Conservation (phyloP, 495 filamentous ascomycete species). For the Penicillium atrosanguineum region DNA sequence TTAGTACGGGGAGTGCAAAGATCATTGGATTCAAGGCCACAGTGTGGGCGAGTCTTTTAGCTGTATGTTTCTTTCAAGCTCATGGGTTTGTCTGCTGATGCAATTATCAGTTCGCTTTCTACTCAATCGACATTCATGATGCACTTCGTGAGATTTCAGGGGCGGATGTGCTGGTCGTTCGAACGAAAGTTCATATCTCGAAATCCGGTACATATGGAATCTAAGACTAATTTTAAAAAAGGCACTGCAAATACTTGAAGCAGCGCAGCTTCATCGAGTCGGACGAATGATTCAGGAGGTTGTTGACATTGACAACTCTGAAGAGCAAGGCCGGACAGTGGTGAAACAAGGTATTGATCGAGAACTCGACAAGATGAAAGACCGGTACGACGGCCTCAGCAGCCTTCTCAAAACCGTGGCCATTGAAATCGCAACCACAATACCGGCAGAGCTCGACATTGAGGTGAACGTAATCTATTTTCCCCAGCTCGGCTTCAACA, state of each 20-base stretch:
- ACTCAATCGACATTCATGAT: constrained; percentile 67
- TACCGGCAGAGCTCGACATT: constrained; percentile 61
- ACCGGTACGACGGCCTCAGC: constrained; percentile 72
- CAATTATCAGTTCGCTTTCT: constrained; percentile 57
- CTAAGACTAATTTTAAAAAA: constrained; percentile 17
- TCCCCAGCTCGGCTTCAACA: constrained; percentile 87
- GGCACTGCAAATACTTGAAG: constrained; percentile 46
- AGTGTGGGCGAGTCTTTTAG: constrained; percentile 67
- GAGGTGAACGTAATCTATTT: constrained; percentile 81
- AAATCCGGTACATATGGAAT: not conserved
- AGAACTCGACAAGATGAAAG: constrained; percentile 75
- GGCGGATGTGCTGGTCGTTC: constrained; percentile 41
- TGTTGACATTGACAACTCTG: constrained; percentile 80
- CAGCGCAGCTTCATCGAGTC: constrained; percentile 55
- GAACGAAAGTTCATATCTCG: not conserved
- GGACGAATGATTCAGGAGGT: constrained; percentile 70
- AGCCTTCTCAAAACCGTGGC: constrained; percentile 66
- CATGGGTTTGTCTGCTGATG: constrained; percentile 13
- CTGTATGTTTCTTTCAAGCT: constrained; percentile 28
- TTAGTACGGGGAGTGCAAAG: constrained; percentile 60
- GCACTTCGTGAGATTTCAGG: constrained; percentile 60
- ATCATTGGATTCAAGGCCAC: constrained; percentile 58
- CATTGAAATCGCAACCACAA: constrained; percentile 54
- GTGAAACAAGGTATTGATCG: constrained; percentile 71
- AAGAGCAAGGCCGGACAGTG: constrained; percentile 68